Evolutionary conservation across 768 basidiomycete genomes (phyloP).

Genomic region (Favolaschia claudopus): DNA sequence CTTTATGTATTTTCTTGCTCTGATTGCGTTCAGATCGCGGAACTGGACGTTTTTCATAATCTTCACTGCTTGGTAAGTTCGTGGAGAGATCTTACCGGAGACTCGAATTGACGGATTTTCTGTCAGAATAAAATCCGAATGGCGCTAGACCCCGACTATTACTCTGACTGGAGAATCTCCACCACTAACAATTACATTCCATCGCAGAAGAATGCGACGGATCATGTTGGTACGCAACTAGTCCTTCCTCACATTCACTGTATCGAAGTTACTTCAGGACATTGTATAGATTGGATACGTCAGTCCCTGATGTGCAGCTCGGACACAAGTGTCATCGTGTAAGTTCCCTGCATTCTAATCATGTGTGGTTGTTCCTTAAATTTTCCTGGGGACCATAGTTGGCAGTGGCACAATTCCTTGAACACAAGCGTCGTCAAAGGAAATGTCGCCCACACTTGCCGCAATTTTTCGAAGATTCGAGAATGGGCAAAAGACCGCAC

Average conservation of each 20-base stretch:
- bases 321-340: conserved; percentile 22
- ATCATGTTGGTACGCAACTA: conserved; percentile 8
- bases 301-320: conserved; percentile 18
- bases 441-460: conserved; percentile 34
- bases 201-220: conserved; percentile 9
- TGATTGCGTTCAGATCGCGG: no score
- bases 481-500: conserved; percentile 32
- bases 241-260: neutral
- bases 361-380: neutral
- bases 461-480: conserved; percentile 35
- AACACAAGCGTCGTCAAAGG: conserved; percentile 27
- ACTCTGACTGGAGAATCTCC: conserved; percentile 7
- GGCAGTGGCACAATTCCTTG: conserved; percentile 38
- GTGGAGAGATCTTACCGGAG: no score
- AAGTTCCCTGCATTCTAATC: neutral
- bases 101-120: neutral
- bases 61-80: conserved; percentile 1
- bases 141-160: neutral
- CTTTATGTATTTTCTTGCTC: no score
- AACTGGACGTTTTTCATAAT: neutral
- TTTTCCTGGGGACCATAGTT: conserved; percentile 14
- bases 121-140: conserved; percentile 2
- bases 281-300: conserved; percentile 18
- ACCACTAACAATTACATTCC: conserved; percentile 16
- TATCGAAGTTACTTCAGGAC: neutral